Evolutionary conservation across 2,329 filamentous ascomycete genomes (phyloP), one percentile per base, ranked within the genome.

Genomic region (Aspergillus jensenii): DNA sequence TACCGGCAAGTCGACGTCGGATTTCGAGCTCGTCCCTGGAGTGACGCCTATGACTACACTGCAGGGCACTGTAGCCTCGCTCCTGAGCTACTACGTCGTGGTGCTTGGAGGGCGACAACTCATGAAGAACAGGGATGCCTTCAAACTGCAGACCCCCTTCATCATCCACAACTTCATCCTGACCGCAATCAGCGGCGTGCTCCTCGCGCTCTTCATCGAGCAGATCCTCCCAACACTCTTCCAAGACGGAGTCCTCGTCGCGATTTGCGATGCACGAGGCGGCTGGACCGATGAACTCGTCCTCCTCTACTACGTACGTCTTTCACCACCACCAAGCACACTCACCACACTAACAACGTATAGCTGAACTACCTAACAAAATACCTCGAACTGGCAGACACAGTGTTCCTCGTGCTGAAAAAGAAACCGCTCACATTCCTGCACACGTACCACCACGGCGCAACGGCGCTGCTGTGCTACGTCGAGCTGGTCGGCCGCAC

Each of bases 361-460:
- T 72, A 97, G 93, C 84, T 98, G 74, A 98, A 96, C 83, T 98
- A 98, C 82, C 86, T 97, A 53, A 98, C 93, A 79, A 98, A 98
- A 79, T 98, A 96, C 78, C 85, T 97, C 66, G 93, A 98, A 79
- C 84, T 98, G 65, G 82, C 97, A 67, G 93, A 98, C 78, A 98
- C 93, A 58, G 88, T 93, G 75, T 98, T 98, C 84, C 83, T 98
- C 55, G 95, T 97, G 81, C 86, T 98, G 76, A 98, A 98, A 88
- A 98, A 98, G 89, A 98, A 98, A 88, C 93, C 93, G 52, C 81
- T 97, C 74, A 97, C 95, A 71, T 98, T 98, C 88, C 90, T 98
- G 67, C 93, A 98, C 85, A 96, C 91, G 80, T 98, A 98, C 81
- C 93, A 98, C 84, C 93, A 98, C 77, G 93, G 93, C 73, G 93